A percentile compares a stretch with the other conserved stretches of the same genome.
These are phyloP conservation scores for Fusarium heterosporum DNA, from an alignment of 2,329 filamentous ascomycete species.

Conservation along the genomic window DNA sequence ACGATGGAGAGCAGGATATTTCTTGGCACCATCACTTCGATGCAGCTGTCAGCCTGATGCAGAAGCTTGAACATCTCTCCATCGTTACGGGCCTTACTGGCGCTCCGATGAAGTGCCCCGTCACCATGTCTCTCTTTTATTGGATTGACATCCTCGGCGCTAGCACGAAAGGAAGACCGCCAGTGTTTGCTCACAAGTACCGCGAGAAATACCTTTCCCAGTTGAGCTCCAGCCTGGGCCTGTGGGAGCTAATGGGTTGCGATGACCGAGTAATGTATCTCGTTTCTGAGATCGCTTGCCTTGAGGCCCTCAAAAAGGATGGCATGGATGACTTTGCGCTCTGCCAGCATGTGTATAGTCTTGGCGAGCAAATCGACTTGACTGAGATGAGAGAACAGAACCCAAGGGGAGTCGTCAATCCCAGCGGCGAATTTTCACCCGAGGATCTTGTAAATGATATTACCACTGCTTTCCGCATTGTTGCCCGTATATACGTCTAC, in stretches of 20 bases:
- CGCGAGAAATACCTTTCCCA: slow-evolving; percentile 88
- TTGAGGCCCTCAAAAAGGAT: slow-evolving; percentile 86
- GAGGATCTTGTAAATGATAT: slow-evolving; percentile 90
- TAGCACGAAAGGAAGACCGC: slow-evolving; percentile 88
- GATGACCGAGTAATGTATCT: slow-evolving; percentile 98
- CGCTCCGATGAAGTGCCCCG: slow-evolving; percentile 71
- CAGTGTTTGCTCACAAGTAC: slow-evolving; percentile 93
- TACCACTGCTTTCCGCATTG: slow-evolving; percentile 89
- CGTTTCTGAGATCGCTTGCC: slow-evolving; percentile 95
- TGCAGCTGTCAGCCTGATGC: slow-evolving; percentile 85
- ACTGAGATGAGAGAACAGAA: slow-evolving; percentile 75
- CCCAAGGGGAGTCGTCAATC: slow-evolving; percentile 72
- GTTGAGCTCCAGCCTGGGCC: slow-evolving; percentile 71
- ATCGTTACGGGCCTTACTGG: slow-evolving; percentile 72
- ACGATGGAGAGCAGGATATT: slow-evolving; percentile 89
- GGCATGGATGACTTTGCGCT: slow-evolving; percentile 88
- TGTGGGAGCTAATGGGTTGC: slow-evolving; percentile 96
- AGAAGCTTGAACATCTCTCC: slow-evolving; percentile 83
- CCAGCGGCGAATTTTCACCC: slow-evolving; percentile 80
- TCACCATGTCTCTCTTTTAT: slow-evolving; percentile 93
- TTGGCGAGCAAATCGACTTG: slow-evolving; percentile 85
- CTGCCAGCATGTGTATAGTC: slow-evolving; percentile 88
- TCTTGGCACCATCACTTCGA: slow-evolving; percentile 98
- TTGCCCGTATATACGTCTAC: slow-evolving; percentile 96
- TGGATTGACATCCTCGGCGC: slow-evolving; percentile 98